These are phyloP conservation scores for Madurella fahalii DNA, from an alignment of 2,329 filamentous ascomycete genomes.

Conservation along the genomic window DNA sequence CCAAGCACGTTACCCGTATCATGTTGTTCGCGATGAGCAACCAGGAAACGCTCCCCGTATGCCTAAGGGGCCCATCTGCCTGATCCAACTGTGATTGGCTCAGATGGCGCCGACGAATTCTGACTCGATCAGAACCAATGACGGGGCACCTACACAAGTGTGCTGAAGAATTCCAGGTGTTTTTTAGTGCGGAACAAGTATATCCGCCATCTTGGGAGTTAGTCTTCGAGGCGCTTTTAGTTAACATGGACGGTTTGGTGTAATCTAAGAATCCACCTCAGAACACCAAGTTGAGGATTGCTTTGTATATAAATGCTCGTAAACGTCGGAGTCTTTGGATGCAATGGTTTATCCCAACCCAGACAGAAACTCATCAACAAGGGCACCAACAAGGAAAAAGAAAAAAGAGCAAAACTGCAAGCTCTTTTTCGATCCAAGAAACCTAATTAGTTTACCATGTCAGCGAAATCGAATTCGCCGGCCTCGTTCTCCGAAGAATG, in stretches of 20 bases:
- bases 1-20: no score
- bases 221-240: background rate
- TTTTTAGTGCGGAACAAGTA: background rate
- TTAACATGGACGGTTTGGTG: background rate
- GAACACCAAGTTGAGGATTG: background rate
- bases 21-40: no score
- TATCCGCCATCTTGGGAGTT: background rate
- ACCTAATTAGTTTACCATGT: background rate
- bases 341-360: background rate
- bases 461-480: no score
- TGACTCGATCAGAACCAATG: no score
- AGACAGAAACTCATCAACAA: background rate
- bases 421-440: background rate
- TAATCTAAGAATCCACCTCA: background rate
- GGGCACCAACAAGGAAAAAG: background rate
- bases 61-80: no score
- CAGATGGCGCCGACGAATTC: no score
- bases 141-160: background rate
- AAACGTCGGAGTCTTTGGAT: background rate
- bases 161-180: background rate
- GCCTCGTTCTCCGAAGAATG: background rate
- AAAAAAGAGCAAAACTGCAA: background rate
- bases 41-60: no score
- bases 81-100: no score
- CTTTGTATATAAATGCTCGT: background rate